Evolutionary conservation across 2,329 filamentous ascomycete genomes (phyloP).

Genomic region (Epichloe hybrida): DNA sequence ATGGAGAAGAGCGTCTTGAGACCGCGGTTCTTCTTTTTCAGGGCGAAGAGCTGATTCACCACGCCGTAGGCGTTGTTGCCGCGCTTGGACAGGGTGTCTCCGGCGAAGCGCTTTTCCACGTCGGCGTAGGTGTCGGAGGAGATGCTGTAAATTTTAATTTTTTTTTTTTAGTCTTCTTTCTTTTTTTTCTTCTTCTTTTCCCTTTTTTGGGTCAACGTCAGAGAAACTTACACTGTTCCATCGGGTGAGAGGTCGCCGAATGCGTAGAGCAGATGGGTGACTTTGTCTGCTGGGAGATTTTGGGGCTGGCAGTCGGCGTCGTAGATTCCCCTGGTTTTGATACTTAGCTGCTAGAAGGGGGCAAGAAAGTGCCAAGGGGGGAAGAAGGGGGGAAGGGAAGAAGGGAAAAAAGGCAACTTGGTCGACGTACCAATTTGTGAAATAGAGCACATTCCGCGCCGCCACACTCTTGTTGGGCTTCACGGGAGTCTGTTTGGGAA

Average conservation of each 20-base stretch:
- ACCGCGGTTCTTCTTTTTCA: constrained; percentile 64
- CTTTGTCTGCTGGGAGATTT: constrained; percentile 49
- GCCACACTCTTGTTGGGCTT: not conserved
- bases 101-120: constrained; percentile 51
- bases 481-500: not conserved
- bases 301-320: constrained; percentile 58
- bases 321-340: constrained; percentile 46
- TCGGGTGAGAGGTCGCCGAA: constrained; percentile 33
- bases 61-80: constrained; percentile 62
- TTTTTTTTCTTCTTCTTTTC: not conserved
- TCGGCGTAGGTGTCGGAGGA: constrained; percentile 29
- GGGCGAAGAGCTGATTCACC: constrained; percentile 60
- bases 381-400: no score
- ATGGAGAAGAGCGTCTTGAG: constrained; percentile 71
- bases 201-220: fast-evolving
- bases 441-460: constrained; percentile 33
- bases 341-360: constrained; percentile 14
- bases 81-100: constrained; percentile 41
- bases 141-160: constrained; percentile 7
- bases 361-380: no score
- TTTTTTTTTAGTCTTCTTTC: not conserved
- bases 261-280: constrained; percentile 61
- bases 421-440: constrained; percentile 35
- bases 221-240: constrained; percentile 30
- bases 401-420: no score